Base-by-base conservation (phyloP, 495 filamentous ascomycete genomes). In the Penicillium arizonense region DNA sequence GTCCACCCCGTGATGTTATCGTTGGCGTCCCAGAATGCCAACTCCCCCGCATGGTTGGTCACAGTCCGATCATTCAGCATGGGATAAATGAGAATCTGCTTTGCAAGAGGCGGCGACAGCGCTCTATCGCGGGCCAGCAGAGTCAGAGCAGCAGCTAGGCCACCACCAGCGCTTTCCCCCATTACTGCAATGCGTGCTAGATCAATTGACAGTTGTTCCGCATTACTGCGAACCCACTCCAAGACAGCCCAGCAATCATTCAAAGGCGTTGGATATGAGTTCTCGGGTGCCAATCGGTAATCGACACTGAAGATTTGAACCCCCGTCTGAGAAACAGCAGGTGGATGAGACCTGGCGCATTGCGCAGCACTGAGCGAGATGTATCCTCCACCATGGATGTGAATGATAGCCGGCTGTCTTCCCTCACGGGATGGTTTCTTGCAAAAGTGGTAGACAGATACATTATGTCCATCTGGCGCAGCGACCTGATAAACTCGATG, bases 101-200 rank as follows among this genome's bases (percentile, higher is more conserved):
- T 70, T 14, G 61, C 70, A 7, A 81, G 58, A 6, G 59, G 61
- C 12, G 77, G 78, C 5, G 66, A 32, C 2, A 62, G 46, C 5
- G 54, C 58, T 3, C 68, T 62, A 42, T 79, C 77, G 14, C 77
- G 64, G 16, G 71, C 77, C 32, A 72, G 43, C 8, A 80, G 37
- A 0, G 70, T 64, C 5, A 77, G 45, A 0, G 60, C 74, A 7
- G 77, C 73, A 0, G 76, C 71, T 9, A 80, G 35, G 42, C 72
- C 82, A 1, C 78, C 86, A 4, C 87, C 87, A 3, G 86, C 85
- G 12, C 80, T 84, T 2, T 79, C 80, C 6, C 58, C 53, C 56
- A 51, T 54, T 10, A 52, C 43, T 20, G 57, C 57, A 33, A 59
- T 59, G 18, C 57, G 57, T 3, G 52, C 9, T 0, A 83, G 80